These are phyloP conservation scores for Carpinus viminea DNA, from an alignment of 306 rosid species.

Conservation along the genomic window DNA sequence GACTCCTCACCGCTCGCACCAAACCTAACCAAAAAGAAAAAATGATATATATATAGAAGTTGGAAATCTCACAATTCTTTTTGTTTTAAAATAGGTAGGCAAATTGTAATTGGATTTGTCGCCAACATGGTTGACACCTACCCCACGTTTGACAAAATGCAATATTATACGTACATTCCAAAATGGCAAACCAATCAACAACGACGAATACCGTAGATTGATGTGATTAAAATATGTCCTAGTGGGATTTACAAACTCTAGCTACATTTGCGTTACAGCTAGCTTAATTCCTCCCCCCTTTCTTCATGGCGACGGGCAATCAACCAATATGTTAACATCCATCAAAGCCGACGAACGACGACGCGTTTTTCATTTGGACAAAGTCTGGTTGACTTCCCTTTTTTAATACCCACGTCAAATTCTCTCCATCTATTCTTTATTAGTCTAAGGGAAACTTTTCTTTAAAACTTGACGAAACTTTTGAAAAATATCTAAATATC, in stretches of 20 bases:
- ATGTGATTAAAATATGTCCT: background rate
- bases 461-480: too few relatives aligned
- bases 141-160: background rate
- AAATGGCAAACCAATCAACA: too few relatives aligned
- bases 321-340: background rate
- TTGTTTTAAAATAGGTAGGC: background rate
- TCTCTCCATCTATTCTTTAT: background rate
- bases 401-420: background rate
- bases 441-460: too few relatives aligned
- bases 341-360: conserved; percentile 21
- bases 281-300: background rate
- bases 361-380: conserved; percentile 34
- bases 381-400: conserved; percentile 27
- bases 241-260: background rate
- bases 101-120: background rate
- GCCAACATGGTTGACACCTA: background rate
- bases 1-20: too few relatives aligned
- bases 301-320: background rate
- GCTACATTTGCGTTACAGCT: background rate
- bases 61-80: background rate
- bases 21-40: too few relatives aligned
- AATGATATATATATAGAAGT: background rate
- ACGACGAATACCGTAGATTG: background rate
- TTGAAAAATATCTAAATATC: too few relatives aligned
- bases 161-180: background rate